Conservation (phyloP, 257 asterid genomes). For the Fraxinus quadrangulata region DNA sequence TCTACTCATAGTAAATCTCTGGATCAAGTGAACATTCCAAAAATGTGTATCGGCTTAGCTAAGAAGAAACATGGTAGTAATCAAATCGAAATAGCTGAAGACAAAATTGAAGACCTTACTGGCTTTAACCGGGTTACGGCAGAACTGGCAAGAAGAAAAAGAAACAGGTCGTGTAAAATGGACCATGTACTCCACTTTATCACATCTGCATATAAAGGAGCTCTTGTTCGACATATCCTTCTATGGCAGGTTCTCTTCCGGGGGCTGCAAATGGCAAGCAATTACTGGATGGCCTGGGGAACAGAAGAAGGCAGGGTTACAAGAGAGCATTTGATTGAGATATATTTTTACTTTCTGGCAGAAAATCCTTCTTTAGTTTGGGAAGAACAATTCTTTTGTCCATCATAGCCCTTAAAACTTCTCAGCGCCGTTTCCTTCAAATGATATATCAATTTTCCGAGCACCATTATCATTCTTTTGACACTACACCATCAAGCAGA, state of each 20-base stretch:
- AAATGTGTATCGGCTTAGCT: slow-evolving; percentile 20
- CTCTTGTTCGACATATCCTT: slow-evolving; percentile 66
- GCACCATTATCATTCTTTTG: slow-evolving; percentile 79
- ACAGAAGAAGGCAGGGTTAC: slow-evolving; percentile 52
- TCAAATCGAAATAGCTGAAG: slow-evolving; percentile 41
- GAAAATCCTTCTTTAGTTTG: slow-evolving; percentile 69
- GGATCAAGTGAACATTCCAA: slow-evolving; percentile 50
- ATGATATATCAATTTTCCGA: slow-evolving; percentile 67
- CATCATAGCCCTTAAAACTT: slow-evolving; percentile 68
- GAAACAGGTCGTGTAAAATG: slow-evolving; percentile 77
- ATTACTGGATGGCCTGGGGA: slow-evolving; percentile 94
- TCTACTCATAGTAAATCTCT: slow-evolving; percentile 64
- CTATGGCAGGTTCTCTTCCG: slow-evolving; percentile 73
- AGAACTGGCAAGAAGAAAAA: slow-evolving; percentile 46
- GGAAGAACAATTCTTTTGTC: slow-evolving; percentile 74
- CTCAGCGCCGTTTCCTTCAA: slow-evolving; percentile 59
- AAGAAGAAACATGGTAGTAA: slow-evolving; percentile 34
- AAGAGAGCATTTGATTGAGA: slow-evolving; percentile 44
- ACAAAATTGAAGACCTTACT: slow-evolving; percentile 39
- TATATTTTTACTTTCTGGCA: slow-evolving; percentile 72
- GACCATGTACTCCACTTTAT: slow-evolving; percentile 66
- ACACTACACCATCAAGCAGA: slow-evolving; percentile 73
- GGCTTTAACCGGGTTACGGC: slow-evolving; percentile 34
- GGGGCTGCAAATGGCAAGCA: slow-evolving; percentile 77
- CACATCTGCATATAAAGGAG: slow-evolving; percentile 72